phyloP scores from a whole-genome alignment of 1,284 basidiomycete genomes.

The Puccinia horiana region DNA sequence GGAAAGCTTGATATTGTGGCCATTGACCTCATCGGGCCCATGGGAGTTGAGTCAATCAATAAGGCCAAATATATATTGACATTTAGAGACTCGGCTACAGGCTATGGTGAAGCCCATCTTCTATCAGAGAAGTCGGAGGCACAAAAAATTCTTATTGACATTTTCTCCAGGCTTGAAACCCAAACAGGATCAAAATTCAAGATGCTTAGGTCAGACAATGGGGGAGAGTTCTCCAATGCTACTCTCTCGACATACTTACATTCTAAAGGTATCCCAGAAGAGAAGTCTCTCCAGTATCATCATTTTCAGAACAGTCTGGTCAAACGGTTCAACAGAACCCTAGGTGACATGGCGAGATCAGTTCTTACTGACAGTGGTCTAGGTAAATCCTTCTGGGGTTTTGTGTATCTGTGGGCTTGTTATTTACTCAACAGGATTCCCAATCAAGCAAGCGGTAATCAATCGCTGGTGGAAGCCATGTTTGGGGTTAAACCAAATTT shows the following conservation, averaged over 20 bases:
- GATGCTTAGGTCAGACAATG: background rate
- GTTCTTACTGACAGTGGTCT: too few species aligned
- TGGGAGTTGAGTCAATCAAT: background rate
- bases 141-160: background rate
- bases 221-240: background rate
- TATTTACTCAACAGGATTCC: background rate
- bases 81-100: background rate
- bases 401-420: background rate
- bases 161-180: too few species aligned
- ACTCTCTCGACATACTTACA: background rate
- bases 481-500: background rate
- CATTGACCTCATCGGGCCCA: too few species aligned
- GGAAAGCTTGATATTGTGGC: too few species aligned
- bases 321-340: too few species aligned
- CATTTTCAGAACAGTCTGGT: background rate
- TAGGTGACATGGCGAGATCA: too few species aligned
- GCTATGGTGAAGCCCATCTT: background rate
- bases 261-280: background rate
- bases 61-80: background rate
- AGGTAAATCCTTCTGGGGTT: conserved; percentile 17
- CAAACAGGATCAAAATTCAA: too few species aligned
- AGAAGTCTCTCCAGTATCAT: background rate
- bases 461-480: background rate
- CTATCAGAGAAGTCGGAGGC: background rate
- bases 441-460: background rate